A percentile compares a stretch with the other conserved stretches of the same genome.
phyloP scores from a whole-genome alignment of 1,284 basidiomycete genomes.

The Pascua sp. region DNA sequence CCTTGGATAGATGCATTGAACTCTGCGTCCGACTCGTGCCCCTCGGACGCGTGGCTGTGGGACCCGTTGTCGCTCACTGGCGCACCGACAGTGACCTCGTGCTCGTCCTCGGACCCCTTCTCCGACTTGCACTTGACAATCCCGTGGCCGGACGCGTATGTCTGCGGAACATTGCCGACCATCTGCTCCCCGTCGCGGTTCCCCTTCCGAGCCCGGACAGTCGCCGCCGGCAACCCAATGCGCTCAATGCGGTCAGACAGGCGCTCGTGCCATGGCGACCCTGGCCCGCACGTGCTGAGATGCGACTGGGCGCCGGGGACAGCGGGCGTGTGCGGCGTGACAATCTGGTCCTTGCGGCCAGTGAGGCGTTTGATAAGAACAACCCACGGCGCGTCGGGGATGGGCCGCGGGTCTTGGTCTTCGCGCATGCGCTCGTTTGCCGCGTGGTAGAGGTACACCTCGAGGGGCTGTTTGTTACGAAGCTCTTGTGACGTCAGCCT shows the following conservation, averaged over 20 bases:
- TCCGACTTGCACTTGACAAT: no score
- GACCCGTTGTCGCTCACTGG: neutral
- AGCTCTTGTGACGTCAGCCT: no score
- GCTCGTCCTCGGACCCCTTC: no score
- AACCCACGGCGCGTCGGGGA: conserved; percentile 16
- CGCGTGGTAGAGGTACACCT: conserved; percentile 15
- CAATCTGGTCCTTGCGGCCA: conserved; percentile 1
- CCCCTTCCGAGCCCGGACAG: no score
- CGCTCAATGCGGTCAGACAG: no score
- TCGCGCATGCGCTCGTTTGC: conserved; percentile 10
- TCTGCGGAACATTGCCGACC: no score
- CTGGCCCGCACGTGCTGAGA: no score
- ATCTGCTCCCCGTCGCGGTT: no score
- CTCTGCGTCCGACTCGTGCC: neutral
- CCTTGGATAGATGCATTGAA: neutral
- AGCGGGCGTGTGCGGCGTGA: neutral
- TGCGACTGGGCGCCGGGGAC: neutral
- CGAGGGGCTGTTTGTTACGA: conserved; percentile 12
- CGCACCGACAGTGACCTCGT: neutral
- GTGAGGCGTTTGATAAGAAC: conserved; percentile 3
- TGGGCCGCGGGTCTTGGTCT: conserved; percentile 8
- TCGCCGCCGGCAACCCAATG: no score
- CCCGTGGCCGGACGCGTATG: no score
- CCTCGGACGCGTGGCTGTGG: neutral
- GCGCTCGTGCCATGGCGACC: no score